phyloP scores from a whole-genome alignment of 140 eudicot genomes.

The Erigeron philadelphicus region DNA sequence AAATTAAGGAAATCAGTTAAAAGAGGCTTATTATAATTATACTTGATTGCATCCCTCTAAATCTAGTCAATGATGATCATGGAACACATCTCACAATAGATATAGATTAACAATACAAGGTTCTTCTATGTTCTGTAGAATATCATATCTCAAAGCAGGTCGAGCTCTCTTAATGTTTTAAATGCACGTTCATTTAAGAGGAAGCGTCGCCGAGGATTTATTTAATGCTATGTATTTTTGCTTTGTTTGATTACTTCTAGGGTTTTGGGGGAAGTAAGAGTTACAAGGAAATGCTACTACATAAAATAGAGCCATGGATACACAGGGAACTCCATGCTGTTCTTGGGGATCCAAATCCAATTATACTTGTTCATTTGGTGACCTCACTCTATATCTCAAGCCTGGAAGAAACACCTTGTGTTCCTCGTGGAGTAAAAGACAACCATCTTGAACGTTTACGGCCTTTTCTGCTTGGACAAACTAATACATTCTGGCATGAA shows the following conservation, averaged over 20 bases:
- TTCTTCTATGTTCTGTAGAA: no score
- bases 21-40: no score
- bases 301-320: constrained; percentile 70
- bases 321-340: constrained; percentile 65
- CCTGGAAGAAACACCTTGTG: constrained; percentile 30
- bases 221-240: not conserved
- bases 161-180: no score
- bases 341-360: constrained; percentile 65
- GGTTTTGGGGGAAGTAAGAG: constrained; percentile 24
- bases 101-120: no score
- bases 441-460: constrained; percentile 44
- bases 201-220: no score
- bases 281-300: constrained; percentile 42
- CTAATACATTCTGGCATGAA: constrained; percentile 68
- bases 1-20: no score
- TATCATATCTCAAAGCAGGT: no score
- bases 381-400: constrained; percentile 52
- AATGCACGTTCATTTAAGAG: no score
- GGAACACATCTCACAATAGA: no score
- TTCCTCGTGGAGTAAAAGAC: constrained; percentile 21
- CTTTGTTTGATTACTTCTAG: constrained; percentile 10
- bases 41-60: no score
- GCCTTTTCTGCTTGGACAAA: constrained; percentile 49
- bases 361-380: constrained; percentile 61
- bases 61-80: no score